Conservation (phyloP, 2,329 filamentous ascomycete genomes). For the Fusarium decemcellulare region DNA sequence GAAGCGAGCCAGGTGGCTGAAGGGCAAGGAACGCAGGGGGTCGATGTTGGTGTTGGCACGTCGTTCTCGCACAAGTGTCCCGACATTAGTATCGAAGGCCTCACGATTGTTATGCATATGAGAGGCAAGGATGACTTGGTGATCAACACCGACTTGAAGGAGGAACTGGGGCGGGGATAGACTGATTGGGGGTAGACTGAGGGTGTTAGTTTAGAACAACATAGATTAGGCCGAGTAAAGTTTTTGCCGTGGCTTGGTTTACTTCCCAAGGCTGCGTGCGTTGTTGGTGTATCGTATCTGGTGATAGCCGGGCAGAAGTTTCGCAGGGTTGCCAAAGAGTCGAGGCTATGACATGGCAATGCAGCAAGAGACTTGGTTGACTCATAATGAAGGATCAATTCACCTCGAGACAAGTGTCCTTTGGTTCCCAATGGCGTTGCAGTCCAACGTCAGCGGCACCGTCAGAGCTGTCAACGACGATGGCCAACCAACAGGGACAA, state of each 20-base stretch:
- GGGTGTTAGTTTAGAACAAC: slow-evolving; percentile 11
- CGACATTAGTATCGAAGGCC: slow-evolving; percentile 61
- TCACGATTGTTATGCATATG: slow-evolving; percentile 67
- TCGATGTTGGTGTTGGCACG: slow-evolving; percentile 40
- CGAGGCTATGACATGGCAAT: background rate
- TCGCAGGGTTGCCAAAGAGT: background rate
- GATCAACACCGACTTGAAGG: slow-evolving; percentile 63
- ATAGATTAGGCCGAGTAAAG: slow-evolving; percentile 4
- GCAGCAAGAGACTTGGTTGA: background rate
- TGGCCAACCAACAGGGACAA: slow-evolving; percentile 33
- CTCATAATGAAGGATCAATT: background rate
- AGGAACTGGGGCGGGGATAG: slow-evolving; percentile 22
- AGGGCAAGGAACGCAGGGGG: slow-evolving; percentile 21
- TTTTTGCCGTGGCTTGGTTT: background rate
- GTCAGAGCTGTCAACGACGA: slow-evolving; percentile 14
- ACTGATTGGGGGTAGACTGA: slow-evolving; percentile 3
- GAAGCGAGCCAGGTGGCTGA: slow-evolving; percentile 49
- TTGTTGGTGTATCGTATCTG: too few species aligned
- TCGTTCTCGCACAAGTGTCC: slow-evolving; percentile 46
- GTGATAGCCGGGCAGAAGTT: background rate
- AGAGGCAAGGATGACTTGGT: slow-evolving; percentile 65
- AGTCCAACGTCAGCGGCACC: slow-evolving; percentile 36
- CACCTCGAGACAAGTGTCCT: slow-evolving; percentile 9
- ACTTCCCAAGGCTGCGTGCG: too few species aligned
- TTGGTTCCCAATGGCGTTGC: background rate